phyloP scores from a whole-genome alignment of 148 eudicot species.

The Pouteria glomerata region DNA sequence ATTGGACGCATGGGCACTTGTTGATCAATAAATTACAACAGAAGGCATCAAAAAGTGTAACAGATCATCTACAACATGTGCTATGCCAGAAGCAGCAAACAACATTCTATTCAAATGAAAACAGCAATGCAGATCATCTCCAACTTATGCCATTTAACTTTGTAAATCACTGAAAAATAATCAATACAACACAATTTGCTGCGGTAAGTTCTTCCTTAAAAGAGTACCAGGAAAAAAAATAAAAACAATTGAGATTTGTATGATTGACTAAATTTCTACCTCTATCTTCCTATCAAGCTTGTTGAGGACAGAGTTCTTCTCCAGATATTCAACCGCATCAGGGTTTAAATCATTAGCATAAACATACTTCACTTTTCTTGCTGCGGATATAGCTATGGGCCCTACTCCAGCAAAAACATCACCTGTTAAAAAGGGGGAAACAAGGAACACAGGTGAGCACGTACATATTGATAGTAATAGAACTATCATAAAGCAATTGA shows the following conservation, averaged over 20 bases:
- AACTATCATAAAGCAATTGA: background rate
- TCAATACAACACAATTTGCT: background rate
- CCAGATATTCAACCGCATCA: constrained; percentile 73
- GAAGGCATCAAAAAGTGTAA: background rate
- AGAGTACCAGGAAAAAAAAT: too few species aligned
- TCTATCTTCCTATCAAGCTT: constrained; percentile 86
- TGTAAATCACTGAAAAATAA: background rate
- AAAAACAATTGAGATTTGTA: background rate
- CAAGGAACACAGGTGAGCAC: background rate
- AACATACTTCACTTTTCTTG: constrained; percentile 79
- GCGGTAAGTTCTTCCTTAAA: too few species aligned
- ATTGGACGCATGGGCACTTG: background rate
- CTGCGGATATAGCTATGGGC: constrained; percentile 93
- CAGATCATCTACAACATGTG: background rate
- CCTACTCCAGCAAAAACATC: constrained; percentile 99
- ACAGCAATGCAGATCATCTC: background rate
- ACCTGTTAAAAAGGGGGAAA: constrained; percentile 34
- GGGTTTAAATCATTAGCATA: constrained; percentile 96
- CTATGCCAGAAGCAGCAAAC: background rate
- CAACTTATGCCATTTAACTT: background rate
- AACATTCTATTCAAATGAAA: background rate
- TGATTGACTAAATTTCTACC: constrained; percentile 32
- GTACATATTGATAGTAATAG: background rate
- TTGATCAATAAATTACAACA: background rate
- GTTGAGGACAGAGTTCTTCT: constrained; percentile 70